Base-by-base conservation (phyloP, 371 early-diverging fungal species). In the Apophysomyces sp. region DNA sequence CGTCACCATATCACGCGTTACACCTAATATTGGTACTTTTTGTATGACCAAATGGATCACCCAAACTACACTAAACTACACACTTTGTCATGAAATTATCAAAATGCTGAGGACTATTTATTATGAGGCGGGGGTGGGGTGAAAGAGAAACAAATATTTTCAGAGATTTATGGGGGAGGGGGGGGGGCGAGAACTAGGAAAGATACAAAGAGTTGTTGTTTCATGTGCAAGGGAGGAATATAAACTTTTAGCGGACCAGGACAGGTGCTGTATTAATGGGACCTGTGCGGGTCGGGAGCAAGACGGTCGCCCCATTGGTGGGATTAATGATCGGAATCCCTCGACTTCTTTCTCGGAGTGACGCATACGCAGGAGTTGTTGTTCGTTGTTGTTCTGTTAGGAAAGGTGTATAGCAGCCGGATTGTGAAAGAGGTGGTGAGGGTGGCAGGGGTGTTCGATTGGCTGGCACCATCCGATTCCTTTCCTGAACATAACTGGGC, bases 321-420 rank as follows among this genome's bases (percentile, higher is more conserved):
- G 66, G 66, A 41, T 66, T 51, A 26, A 66, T 55, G 26, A 66
- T 61, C 18, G 60, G 62, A 24, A 66, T 66, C 1, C 39, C 61
- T 21, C 65, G 65, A 18, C 51, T 52, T 44, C 49, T 44, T 44
- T 44, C 49, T 4, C 49, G n/a, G 18, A 21, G 9, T 5, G 16
- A 21, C 4, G 49, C 49, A 44, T n/a, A 44, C 11, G 49, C 21
- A 21, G 16, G 21, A 21, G n/a, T 44, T 16, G 24, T 9, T 6
- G 18, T n/a, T 21, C 18, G 49, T 21, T 21, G 24, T 0, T 16
- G 27, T 44, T 44, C 49, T 4, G 49, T 21, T 21, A 44, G 2
- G 49, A 44, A n/a, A 21, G 49, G 11, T 5, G 21, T 9, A 21
- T 44, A 21, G 11, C 27, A 44, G 21, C 9, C n/a, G 49, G 49